Evolutionary conservation across 805 yeast genomes (phyloP), one percentile per base, ranked within the genome.

Genomic region (Saturnispora halmiae): DNA sequence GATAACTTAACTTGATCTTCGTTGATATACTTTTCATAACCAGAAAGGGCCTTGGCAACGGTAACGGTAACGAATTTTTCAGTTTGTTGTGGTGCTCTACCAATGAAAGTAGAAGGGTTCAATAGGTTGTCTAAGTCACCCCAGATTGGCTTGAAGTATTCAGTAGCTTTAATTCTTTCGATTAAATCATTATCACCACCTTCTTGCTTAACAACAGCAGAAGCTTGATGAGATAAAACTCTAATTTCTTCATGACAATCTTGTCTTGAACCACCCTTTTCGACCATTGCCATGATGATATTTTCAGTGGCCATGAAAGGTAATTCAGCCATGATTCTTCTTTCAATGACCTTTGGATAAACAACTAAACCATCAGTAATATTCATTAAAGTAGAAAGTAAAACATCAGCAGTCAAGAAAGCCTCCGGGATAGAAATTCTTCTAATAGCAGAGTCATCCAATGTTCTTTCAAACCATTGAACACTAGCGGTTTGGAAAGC

Each of bases 301-400:
- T 92, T 92, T 69, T 92, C 98, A 44, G 98, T 92, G 51, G 98
- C 98, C 98, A 92, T 92, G 74, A 92, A 92, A 53, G 98, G 98
- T 58, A 92, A 73, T 67, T 92, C 98, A 39, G 95, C 74, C 61
- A 59, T 77, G 65, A 92, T 92, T 68, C 97, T 82, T 70, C 96
- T 81, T 70, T 83, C 96, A 57, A 92, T 92, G 54, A 92, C 98
- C 75, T 92, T 90, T 53, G 98, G 98, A 69, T 92, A 92, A 35
- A 92, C 98, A 41, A 92, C 98, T 49, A 92, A 72, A 16, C 98
- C 98, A 30, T 94, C 81, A 27, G 95, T 81, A 58, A 92, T 88
- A 70, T 92, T 92, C 54, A 80, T 72, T 65, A 92, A 67, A 38
- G 98, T 92, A 21, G 94, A 76, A 52, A 90, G 70, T 51, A 92